Base-by-base conservation (phyloP, 2,329 filamentous ascomycete genomes). In the Aspergillus sp. region DNA sequence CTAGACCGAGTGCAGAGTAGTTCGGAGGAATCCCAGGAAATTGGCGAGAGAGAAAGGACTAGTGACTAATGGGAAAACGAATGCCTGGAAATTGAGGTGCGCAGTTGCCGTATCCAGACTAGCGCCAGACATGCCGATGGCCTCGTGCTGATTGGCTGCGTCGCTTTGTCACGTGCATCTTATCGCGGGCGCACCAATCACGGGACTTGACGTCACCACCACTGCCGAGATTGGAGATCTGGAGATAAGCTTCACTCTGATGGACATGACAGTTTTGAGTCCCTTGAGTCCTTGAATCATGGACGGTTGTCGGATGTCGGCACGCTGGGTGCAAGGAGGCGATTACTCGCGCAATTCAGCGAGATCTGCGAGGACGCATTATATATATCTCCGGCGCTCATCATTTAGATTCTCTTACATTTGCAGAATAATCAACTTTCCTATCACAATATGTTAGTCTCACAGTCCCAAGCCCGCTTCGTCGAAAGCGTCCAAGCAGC, bases 401-500 rank as follows among this genome's bases (percentile, higher is more conserved):
- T 29, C 26, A 9, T 29, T 1, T 29, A 29, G 26, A 9, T 9
- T 9, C 26, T 29, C 11, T 12, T 12, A 36, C 11, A 36, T 12
- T 5, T 5, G 1, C 4, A 6, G 3, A 36, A 6, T 2, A 12
- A 24, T 5, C 22, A 4, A 26, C 12, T 31, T 22, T 22, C 4
- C 14, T 9, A 32, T n/a, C 49, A 24, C 12, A 18, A 4, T 32
- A 71, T 72, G 70, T 63, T 66, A 24, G 55, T 69, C 29, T 53
- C 64, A 45, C 57, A 63, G 49, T 63, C 65, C 6, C 69, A 71
- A 45, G 51, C 63, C 51, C 64, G 54, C n/a, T 67, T 68, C 18
- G 64, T 72, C 31, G 59, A 65, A 20, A 64, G 57, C 49, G 67
- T 71, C 7, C 67, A 70, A 46, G 52, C 61, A 18, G 61, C 63